phyloP scores from a whole-genome alignment of 208 protist genomes.

The Acanthamoeba quina region DNA sequence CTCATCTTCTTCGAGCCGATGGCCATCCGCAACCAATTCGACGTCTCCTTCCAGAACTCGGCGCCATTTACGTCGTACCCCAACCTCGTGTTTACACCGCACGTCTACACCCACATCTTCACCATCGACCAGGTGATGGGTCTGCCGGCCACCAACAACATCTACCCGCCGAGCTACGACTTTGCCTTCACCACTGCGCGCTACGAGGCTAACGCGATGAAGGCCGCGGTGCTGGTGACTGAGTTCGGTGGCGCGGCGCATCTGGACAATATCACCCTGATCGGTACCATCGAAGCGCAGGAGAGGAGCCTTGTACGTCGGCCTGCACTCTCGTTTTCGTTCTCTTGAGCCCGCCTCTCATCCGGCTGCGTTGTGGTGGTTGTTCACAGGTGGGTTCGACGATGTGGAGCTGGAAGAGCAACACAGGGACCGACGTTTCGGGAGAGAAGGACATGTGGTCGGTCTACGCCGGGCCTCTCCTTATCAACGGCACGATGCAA shows the following conservation, averaged over 20 bases:
- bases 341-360: no score
- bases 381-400: not conserved
- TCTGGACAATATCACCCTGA: constrained; percentile 6
- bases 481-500: constrained; percentile 19
- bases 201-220: constrained; percentile 5
- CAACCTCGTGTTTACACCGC: constrained; percentile 2
- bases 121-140: constrained; percentile 18
- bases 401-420: constrained; percentile 31
- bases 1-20: constrained; percentile 43
- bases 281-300: constrained; percentile 23
- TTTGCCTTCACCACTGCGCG: not conserved
- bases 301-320: not conserved
- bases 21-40: constrained; percentile 11
- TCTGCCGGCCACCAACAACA: not conserved
- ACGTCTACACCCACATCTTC: constrained; percentile 41
- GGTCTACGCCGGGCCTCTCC: not conserved
- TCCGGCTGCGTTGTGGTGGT: no score
- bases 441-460: not conserved
- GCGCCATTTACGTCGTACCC: not conserved
- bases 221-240: not conserved
- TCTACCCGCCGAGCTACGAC: constrained; percentile 17
- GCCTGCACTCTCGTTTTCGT: no score
- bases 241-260: not conserved
- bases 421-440: not conserved
- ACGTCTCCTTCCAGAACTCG: constrained; percentile 30